Percentiles rank a stretch among this genome's conserved stretches.
Evolutionary conservation across 164 flowering plant genomes (phyloP).

Genomic region (Stephania cephalantha): DNA sequence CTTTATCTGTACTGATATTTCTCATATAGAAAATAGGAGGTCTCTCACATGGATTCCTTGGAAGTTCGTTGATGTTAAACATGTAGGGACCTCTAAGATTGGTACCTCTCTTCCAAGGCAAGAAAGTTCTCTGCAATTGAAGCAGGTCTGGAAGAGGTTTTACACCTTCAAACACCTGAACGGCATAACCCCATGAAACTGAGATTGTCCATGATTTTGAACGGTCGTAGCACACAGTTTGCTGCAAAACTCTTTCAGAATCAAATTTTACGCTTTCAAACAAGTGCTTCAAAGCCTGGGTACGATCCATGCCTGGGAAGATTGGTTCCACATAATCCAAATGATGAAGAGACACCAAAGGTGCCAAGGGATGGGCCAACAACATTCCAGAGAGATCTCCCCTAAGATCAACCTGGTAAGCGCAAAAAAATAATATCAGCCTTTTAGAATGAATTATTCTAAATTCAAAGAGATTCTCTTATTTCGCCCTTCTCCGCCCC

Average conservation of each 20-base stretch:
- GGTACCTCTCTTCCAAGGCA: conserved; percentile 52
- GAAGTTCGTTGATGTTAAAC: conserved; percentile 55
- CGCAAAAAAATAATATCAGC: conserved; percentile 5
- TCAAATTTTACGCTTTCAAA: conserved; percentile 52
- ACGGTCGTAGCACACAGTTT: conserved; percentile 64
- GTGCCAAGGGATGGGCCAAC: conserved; percentile 66
- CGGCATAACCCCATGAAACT: conserved; percentile 74
- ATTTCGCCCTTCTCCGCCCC: not conserved
- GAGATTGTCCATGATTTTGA: conserved; percentile 47
- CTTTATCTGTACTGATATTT: conserved; percentile 28
- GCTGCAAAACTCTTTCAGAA: conserved; percentile 61
- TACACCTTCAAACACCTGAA: conserved; percentile 62
- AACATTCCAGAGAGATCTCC: conserved; percentile 79
- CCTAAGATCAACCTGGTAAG: conserved; percentile 63
- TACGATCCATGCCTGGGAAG: conserved; percentile 54
- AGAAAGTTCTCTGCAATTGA: conserved; percentile 45
- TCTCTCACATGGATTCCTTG: conserved; percentile 53
- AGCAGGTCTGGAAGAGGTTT: conserved; percentile 57
- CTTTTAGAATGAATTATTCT: not conserved
- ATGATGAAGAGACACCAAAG: conserved; percentile 78
- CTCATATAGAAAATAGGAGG: conserved; percentile 46
- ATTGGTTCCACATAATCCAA: conserved; percentile 60
- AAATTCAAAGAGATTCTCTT: not conserved
- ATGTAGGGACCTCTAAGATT: conserved; percentile 28
- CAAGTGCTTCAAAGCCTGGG: conserved; percentile 47